Percentiles rank a stretch among this genome's conserved stretches.
Evolutionary conservation across 495 filamentous ascomycete genomes (phyloP).

Genomic region (Talaromyces nanjingensis): DNA sequence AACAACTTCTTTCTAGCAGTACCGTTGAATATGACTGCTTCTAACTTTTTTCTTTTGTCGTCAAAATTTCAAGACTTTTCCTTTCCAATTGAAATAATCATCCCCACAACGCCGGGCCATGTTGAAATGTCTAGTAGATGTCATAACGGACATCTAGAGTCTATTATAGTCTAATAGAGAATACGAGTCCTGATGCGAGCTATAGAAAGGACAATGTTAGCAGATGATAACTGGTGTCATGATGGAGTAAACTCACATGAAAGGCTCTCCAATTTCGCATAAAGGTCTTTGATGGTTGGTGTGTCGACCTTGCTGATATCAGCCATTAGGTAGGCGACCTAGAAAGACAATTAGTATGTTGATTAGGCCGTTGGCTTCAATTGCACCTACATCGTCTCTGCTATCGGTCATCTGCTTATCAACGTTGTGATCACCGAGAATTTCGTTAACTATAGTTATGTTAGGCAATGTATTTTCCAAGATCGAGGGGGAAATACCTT

Average conservation of each 20-base stretch:
- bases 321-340: conserved; percentile 95
- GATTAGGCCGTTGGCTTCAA: not conserved
- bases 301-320: conserved; percentile 84
- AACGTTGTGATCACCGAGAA: conserved; percentile 91
- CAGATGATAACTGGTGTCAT: not conserved
- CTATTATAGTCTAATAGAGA: conserved; percentile 57
- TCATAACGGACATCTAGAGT: not conserved
- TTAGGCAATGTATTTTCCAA: conserved; percentile 1
- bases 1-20: not conserved
- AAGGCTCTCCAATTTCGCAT: conserved; percentile 71
- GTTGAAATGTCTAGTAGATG: conserved; percentile 6
- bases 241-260: conserved; percentile 54
- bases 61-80: not conserved
- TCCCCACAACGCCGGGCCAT: conserved; percentile 6
- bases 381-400: conserved; percentile 66
- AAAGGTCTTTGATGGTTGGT: conserved; percentile 76
- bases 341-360: conserved; percentile 13
- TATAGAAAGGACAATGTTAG: conserved; percentile 20
- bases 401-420: conserved; percentile 97
- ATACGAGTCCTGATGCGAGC: conserved; percentile 83
- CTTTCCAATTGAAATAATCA: not conserved
- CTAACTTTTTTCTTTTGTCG: not conserved
- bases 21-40: conserved; percentile 5
- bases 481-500: conserved; percentile 41
- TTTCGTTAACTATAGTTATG: conserved; percentile 65